A percentile compares a stretch with the other conserved stretches of the same genome.
These are phyloP conservation scores for Claviceps arundinis DNA, from an alignment of 2,329 filamentous ascomycete species.

Conservation along the genomic window DNA sequence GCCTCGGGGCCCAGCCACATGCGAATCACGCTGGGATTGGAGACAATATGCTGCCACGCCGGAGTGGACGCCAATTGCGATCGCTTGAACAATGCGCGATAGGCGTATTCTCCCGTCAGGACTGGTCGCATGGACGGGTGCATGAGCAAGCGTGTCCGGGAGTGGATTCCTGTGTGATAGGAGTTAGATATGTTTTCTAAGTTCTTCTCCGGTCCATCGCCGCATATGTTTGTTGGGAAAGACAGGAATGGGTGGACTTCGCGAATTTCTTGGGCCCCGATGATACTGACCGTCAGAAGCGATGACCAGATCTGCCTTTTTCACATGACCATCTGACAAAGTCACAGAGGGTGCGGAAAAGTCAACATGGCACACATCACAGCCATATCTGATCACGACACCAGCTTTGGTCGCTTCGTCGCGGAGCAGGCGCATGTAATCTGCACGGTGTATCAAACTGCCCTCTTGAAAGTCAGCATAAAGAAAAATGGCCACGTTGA, in stretches of 20 bases:
- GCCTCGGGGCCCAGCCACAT: conserved; percentile 5
- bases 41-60: background rate
- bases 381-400: conserved; percentile 4
- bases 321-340: conserved; percentile 3
- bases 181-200: background rate
- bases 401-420: conserved; percentile 6
- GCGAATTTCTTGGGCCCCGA: background rate
- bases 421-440: conserved; percentile 7
- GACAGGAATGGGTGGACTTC: background rate
- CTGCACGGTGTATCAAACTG: conserved; percentile 8
- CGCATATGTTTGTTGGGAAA: background rate
- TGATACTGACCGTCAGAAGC: conserved; percentile 6
- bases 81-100: conserved; percentile 5
- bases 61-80: conserved; percentile 3
- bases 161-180: conserved; percentile 4
- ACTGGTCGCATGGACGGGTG: conserved; percentile 4
- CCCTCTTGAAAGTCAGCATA: background rate
- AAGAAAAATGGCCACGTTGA: background rate
- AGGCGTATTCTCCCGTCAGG: conserved; percentile 5
- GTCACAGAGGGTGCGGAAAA: conserved; percentile 4
- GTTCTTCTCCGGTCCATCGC: background rate
- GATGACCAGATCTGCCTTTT: conserved; percentile 7
- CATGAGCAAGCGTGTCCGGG: conserved; percentile 4
- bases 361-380: conserved; percentile 5
- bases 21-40: background rate